Conservation (phyloP, 805 yeast species). For the Candida odintsovae region DNA sequence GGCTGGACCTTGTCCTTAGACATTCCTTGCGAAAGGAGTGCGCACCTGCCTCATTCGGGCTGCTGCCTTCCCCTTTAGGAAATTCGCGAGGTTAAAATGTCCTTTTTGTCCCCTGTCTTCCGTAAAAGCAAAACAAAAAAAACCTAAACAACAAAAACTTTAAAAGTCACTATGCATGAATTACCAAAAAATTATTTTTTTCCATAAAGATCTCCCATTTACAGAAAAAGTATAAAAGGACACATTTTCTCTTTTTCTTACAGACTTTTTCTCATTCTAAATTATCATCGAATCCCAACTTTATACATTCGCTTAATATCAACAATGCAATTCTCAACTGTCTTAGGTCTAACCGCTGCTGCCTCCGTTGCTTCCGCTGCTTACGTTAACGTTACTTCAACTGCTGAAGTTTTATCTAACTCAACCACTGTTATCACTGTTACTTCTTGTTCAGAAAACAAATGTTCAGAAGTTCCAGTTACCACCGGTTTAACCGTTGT, state of each 20-base stretch:
- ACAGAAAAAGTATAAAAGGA: constrained; percentile 5
- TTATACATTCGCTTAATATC: constrained; percentile 23
- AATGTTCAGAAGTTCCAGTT: constrained; percentile 7
- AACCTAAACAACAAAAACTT: not conserved
- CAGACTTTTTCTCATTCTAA: not conserved
- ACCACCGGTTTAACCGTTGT: constrained; percentile 15
- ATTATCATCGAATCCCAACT: constrained; percentile 17
- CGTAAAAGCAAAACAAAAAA: not conserved
- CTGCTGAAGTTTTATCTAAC: constrained; percentile 1
- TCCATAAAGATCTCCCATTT: not conserved
- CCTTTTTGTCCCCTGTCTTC: not conserved
- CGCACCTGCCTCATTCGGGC: not conserved
- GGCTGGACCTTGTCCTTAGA: not conserved
- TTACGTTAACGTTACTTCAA: constrained; percentile 17
- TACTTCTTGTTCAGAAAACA: constrained; percentile 12
- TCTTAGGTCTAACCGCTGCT: constrained; percentile 23
- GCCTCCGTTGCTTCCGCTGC: constrained; percentile 25
- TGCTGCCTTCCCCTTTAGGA: not conserved
- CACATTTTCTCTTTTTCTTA: not conserved
- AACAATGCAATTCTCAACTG: constrained; percentile 31
- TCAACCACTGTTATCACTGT: constrained; percentile 10
- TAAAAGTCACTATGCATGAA: not conserved
- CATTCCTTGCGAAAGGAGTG: not conserved
- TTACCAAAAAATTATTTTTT: not conserved
- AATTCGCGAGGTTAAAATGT: not conserved